Conservation (phyloP, 2,329 filamentous ascomycete genomes). For the Fusarium subtropicale region DNA sequence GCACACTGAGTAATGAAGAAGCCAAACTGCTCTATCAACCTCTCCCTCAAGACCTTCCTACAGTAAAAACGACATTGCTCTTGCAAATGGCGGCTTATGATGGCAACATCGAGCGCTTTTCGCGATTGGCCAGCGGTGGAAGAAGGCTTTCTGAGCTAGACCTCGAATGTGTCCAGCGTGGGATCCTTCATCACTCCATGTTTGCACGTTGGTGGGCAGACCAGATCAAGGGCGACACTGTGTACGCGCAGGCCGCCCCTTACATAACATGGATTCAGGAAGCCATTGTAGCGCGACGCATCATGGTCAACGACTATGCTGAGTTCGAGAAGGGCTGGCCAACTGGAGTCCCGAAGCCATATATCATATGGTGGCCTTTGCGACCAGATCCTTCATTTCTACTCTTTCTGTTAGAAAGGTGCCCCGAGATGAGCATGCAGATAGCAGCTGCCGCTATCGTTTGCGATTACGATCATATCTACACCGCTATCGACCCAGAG, state of each 20-base stretch:
- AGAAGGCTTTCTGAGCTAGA: background rate
- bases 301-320: slow-evolving; percentile 15
- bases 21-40: background rate
- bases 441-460: slow-evolving; percentile 5
- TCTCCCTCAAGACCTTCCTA: slow-evolving; percentile 8
- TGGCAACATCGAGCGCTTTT: slow-evolving; percentile 13
- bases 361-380: slow-evolving; percentile 23
- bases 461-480: background rate
- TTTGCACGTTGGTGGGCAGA: slow-evolving; percentile 20
- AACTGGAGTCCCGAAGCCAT: background rate
- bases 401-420: background rate
- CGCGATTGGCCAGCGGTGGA: background rate
- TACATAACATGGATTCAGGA: background rate
- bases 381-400: background rate
- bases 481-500: background rate
- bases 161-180: background rate
- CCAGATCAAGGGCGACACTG: slow-evolving; percentile 10
- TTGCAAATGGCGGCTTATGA: slow-evolving; percentile 22
- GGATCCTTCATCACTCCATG: slow-evolving; percentile 9
- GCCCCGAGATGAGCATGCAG: slow-evolving; percentile 4
- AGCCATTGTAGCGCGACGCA: slow-evolving; percentile 8
- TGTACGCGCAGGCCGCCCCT: background rate
- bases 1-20: background rate
- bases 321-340: slow-evolving; percentile 1
- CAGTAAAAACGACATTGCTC: slow-evolving; percentile 5